These are phyloP conservation scores for Agaricus subrufescens DNA, from an alignment of 768 basidiomycete genomes.

Conservation along the genomic window DNA sequence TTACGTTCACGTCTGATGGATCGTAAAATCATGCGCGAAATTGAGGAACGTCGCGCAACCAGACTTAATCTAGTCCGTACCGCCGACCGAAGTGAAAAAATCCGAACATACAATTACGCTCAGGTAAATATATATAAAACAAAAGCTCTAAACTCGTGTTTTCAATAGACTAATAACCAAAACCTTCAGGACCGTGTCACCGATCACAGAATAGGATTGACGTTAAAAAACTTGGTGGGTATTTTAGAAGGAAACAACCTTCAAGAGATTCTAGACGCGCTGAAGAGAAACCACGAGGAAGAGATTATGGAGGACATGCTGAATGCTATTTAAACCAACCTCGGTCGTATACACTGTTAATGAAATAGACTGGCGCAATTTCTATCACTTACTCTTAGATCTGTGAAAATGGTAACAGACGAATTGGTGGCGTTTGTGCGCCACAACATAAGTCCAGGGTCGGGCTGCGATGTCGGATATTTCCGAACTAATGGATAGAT, in stretches of 20 bases:
- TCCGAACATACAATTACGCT: constrained; percentile 92
- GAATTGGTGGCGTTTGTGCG: too few relatives aligned
- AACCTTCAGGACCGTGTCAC: constrained; percentile 76
- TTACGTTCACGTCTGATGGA: constrained; percentile 85
- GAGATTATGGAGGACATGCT: constrained; percentile 51
- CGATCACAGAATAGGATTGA: constrained; percentile 84
- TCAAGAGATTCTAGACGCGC: constrained; percentile 50
- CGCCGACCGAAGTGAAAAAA: constrained; percentile 89
- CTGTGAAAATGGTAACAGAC: too few relatives aligned
- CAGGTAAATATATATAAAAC: constrained; percentile 43
- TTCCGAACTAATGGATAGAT: too few relatives aligned
- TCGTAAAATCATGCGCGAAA: constrained; percentile 64
- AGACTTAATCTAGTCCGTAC: constrained; percentile 73
- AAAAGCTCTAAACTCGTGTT: too few relatives aligned
- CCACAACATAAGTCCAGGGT: too few relatives aligned
- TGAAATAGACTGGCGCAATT: background rate
- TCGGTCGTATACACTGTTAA: background rate
- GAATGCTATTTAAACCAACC: constrained; percentile 4
- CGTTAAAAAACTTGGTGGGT: constrained; percentile 58
- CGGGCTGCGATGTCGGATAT: too few relatives aligned
- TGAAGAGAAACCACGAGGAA: constrained; percentile 54
- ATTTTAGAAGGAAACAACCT: constrained; percentile 67
- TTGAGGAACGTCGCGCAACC: constrained; percentile 62
- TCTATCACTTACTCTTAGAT: too few relatives aligned
- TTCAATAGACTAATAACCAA: too few relatives aligned